These are phyloP conservation scores for Centella asiatica DNA, from an alignment of 129 eudicot genomes.

Conservation along the genomic window DNA sequence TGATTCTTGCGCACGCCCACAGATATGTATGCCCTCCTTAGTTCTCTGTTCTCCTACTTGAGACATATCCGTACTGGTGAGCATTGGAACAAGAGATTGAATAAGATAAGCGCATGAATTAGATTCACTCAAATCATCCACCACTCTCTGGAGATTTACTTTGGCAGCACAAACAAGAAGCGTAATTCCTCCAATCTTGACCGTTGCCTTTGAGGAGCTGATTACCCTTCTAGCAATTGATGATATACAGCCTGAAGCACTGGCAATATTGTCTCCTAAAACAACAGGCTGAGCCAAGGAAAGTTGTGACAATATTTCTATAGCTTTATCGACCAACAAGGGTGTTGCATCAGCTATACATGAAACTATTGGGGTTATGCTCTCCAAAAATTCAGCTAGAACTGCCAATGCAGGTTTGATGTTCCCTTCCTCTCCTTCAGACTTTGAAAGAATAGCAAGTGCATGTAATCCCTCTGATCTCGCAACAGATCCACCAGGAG, in stretches of 20 bases:
- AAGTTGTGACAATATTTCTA: constrained; percentile 74
- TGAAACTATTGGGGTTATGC: constrained; percentile 74
- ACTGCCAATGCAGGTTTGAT: constrained; percentile 86
- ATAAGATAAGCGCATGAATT: constrained; percentile 45
- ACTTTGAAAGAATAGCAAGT: constrained; percentile 69
- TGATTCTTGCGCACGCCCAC: constrained; percentile 40
- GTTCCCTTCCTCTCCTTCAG: constrained; percentile 48
- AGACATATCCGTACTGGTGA: constrained; percentile 39
- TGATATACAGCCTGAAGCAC: constrained; percentile 63
- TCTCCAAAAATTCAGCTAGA: constrained; percentile 68
- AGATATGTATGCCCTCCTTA: constrained; percentile 44
- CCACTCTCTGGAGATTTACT: constrained; percentile 66
- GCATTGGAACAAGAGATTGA: constrained; percentile 72
- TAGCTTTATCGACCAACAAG: constrained; percentile 71
- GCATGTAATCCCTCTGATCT: constrained; percentile 82
- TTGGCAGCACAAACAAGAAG: constrained; percentile 83
- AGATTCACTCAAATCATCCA: constrained; percentile 67
- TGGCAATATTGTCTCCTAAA: constrained; percentile 57
- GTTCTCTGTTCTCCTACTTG: constrained; percentile 26
- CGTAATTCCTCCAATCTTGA: constrained; percentile 85
- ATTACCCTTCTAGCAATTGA: constrained; percentile 75
- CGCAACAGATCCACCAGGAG: constrained; percentile 47
- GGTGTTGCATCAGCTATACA: constrained; percentile 68
- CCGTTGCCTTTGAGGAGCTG: constrained; percentile 41
- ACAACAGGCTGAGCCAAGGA: constrained; percentile 57